phyloP scores from a whole-genome alignment of 2,329 filamentous ascomycete genomes.

The Pyricularia grisea region DNA sequence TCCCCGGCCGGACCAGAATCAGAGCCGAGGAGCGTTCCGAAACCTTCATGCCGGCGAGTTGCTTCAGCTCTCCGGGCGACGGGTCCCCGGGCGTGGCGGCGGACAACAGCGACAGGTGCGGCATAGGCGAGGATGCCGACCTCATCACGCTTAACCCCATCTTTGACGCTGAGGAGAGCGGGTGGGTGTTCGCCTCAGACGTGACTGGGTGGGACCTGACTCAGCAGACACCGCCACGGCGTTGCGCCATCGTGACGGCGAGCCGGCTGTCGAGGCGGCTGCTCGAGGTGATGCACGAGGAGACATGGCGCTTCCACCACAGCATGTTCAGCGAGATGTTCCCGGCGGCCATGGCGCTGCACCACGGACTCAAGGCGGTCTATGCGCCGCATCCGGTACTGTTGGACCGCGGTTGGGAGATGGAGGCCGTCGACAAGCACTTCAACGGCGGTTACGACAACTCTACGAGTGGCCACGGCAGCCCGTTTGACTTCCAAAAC shows the following conservation, averaged over 20 bases:
- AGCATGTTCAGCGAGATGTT: slow-evolving; percentile 78
- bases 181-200: slow-evolving; percentile 64
- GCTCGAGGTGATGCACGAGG: slow-evolving; percentile 64
- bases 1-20: slow-evolving; percentile 35
- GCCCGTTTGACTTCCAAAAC: slow-evolving; percentile 57
- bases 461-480: slow-evolving; percentile 53
- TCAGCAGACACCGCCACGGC: slow-evolving; percentile 50
- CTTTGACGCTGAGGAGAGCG: slow-evolving; percentile 61
- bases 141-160: slow-evolving; percentile 70
- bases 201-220: slow-evolving; percentile 56
- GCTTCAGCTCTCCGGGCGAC: slow-evolving; percentile 35
- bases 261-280: slow-evolving; percentile 58
- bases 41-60: slow-evolving; percentile 42
- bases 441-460: slow-evolving; percentile 71
- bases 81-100: slow-evolving; percentile 5
- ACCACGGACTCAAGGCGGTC: slow-evolving; percentile 70
- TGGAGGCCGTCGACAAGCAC: slow-evolving; percentile 56
- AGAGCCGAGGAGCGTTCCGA: slow-evolving; percentile 42
- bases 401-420: slow-evolving; percentile 66
- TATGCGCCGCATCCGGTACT: slow-evolving; percentile 77
- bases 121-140: slow-evolving; percentile 37
- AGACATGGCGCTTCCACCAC: slow-evolving; percentile 56
- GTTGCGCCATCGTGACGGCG: slow-evolving; percentile 63
- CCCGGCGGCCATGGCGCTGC: slow-evolving; percentile 58
- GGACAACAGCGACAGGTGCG: slow-evolving; percentile 38